Evolutionary conservation across 2,329 filamentous ascomycete genomes (phyloP).

Genomic region (Lasiodiplodia hormozganensis): DNA sequence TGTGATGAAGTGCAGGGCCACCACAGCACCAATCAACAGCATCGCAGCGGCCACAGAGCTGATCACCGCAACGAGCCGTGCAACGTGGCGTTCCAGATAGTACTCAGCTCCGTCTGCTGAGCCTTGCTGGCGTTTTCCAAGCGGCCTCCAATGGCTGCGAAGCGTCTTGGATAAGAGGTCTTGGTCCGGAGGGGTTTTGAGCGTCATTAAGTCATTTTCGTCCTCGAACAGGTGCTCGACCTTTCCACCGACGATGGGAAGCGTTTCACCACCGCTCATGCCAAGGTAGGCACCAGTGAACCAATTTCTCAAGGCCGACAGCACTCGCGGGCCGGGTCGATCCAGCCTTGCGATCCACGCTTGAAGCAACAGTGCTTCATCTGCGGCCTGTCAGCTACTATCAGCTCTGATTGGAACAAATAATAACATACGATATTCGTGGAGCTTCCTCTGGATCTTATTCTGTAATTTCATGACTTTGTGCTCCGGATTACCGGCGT

Average conservation of each 20-base stretch:
- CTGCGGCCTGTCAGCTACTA: background rate
- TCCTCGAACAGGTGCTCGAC: background rate
- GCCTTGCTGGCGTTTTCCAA: no score
- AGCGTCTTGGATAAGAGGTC: background rate
- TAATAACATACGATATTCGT: background rate
- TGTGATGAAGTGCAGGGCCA: background rate
- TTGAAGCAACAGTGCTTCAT: background rate
- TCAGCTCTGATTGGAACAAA: accelerated
- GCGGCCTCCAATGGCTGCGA: no score
- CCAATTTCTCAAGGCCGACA: background rate
- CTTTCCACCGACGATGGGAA: background rate
- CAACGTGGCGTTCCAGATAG: background rate
- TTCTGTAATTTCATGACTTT: background rate
- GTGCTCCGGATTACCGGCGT: background rate
- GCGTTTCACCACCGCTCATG: background rate
- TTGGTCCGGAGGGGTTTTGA: background rate
- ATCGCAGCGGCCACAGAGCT: background rate
- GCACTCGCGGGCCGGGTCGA: background rate
- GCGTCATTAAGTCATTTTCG: background rate
- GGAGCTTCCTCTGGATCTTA: background rate
- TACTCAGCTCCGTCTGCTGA: background rate
- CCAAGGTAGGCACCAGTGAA: background rate
- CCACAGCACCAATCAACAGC: background rate
- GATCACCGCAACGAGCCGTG: background rate
- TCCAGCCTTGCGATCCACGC: background rate